Conservation (phyloP, 2,329 filamentous ascomycete genomes). For the Hymenoscyphus fraxineus region DNA sequence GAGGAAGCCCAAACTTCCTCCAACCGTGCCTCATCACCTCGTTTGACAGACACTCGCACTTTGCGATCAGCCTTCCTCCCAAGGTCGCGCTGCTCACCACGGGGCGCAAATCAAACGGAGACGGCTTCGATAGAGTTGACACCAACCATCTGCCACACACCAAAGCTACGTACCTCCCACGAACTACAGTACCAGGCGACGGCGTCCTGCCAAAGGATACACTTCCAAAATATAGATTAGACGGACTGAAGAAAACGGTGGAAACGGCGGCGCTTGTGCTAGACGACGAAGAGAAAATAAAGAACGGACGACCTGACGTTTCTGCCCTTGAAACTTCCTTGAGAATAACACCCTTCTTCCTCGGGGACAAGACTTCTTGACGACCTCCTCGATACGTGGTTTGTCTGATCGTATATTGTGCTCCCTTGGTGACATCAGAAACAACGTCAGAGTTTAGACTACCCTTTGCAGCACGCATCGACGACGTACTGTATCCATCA, state of each 20-base stretch:
- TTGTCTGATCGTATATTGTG: not conserved
- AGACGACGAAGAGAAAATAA: conserved; percentile 6
- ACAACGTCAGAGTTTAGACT: not conserved
- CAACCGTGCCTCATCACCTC: not conserved
- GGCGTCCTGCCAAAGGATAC: conserved; percentile 12
- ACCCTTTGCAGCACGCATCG: not conserved
- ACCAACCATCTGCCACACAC: conserved; percentile 11
- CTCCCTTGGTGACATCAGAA: not conserved
- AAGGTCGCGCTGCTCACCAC: not conserved
- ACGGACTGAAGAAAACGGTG: conserved; percentile 19
- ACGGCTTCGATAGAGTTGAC: conserved; percentile 9
- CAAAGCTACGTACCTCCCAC: conserved; percentile 12
- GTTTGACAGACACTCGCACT: conserved; percentile 3
- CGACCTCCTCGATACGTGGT: not conserved
- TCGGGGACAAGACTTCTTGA: conserved; percentile 9
- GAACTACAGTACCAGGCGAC: conserved; percentile 17
- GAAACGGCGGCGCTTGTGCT: conserved; percentile 25
- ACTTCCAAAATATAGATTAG: conserved; percentile 25
- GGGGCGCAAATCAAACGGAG: not conserved
- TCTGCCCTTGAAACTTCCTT: not conserved
- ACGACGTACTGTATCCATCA: not conserved
- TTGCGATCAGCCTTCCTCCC: not conserved
- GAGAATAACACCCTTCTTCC: not conserved
- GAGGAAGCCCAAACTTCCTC: not conserved
- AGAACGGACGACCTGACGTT: conserved; percentile 17